These are phyloP conservation scores for Linnemannia zychae DNA, from an alignment of 192 early-diverging fungal species.

Conservation along the genomic window DNA sequence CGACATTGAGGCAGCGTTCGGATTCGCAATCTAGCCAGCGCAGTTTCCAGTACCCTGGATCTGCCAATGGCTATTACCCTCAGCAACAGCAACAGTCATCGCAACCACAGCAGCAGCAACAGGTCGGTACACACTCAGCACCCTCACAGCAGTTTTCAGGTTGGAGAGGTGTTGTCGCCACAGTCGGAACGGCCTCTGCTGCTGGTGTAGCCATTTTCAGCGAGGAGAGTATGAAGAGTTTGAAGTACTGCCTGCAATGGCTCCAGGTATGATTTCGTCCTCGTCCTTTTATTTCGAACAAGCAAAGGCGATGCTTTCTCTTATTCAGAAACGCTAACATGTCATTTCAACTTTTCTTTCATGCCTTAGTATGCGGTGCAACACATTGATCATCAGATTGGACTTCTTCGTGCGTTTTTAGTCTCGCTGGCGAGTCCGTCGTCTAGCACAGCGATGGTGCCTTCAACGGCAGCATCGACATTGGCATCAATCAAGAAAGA, in stretches of 20 bases:
- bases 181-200: conserved; percentile 74
- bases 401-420: conserved; percentile 68
- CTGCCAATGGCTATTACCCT: conserved; percentile 41
- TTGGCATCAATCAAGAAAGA: conserved; percentile 79
- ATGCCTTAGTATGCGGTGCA: conserved; percentile 77
- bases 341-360: background rate
- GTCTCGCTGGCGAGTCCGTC: conserved; percentile 59
- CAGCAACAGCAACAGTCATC: conserved; percentile 40
- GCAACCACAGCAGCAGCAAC: conserved; percentile 24
- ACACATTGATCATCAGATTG: conserved; percentile 78
- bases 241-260: conserved; percentile 93
- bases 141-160: conserved; percentile 54
- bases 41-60: conserved; percentile 24
- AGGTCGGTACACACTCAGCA: conserved; percentile 12
- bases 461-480: conserved; percentile 54
- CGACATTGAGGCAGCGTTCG: conserved; percentile 38
- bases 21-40: conserved; percentile 51
- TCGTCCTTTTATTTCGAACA: background rate
- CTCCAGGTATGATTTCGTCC: conserved; percentile 70
- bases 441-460: conserved; percentile 32
- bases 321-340: background rate
- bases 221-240: conserved; percentile 89
- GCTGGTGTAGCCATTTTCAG: conserved; percentile 84
- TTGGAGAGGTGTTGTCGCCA: conserved; percentile 77
- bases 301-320: background rate